Percentiles rank a stretch among this genome's conserved stretches.
Evolutionary conservation across 2,329 filamentous ascomycete genomes (phyloP).

Genomic region (Trichoderma afroharzianum): DNA sequence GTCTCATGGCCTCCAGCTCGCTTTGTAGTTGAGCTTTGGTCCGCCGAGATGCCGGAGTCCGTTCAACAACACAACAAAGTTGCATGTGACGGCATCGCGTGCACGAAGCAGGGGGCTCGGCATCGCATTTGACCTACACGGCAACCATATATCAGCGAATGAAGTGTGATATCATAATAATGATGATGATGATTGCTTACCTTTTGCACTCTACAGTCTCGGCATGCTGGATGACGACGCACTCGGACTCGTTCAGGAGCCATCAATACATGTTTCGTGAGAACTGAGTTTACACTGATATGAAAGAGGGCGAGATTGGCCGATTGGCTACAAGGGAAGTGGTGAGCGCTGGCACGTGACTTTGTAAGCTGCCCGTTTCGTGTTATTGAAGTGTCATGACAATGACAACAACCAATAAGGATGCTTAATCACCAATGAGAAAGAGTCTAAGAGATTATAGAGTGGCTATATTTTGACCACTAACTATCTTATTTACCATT

Average conservation of each 20-base stretch:
- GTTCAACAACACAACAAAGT: background rate
- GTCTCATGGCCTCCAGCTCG: constrained; percentile 2
- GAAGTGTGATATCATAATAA: background rate
- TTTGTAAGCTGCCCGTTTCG: background rate
- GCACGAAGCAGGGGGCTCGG: background rate
- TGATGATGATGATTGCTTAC: background rate
- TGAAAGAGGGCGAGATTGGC: background rate
- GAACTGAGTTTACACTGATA: background rate
- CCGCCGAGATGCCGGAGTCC: constrained; percentile 3
- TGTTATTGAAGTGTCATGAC: background rate
- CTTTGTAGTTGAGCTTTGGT: constrained; percentile 8
- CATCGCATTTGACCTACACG: constrained; percentile 9
- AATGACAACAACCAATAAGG: background rate
- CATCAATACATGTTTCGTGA: background rate
- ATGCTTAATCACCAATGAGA: background rate
- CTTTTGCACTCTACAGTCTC: constrained; percentile 12
- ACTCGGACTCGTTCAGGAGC: background rate
- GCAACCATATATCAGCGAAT: background rate
- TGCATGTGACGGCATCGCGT: constrained; percentile 12
- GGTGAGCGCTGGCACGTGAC: background rate
- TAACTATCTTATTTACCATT: background rate
- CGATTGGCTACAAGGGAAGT: background rate
- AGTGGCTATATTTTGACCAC: background rate
- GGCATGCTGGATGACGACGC: constrained; percentile 10
- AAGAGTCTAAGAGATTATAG: background rate